Conservation (phyloP, 2,329 filamentous ascomycete species). For the Zymoseptoria ardabiliae region DNA sequence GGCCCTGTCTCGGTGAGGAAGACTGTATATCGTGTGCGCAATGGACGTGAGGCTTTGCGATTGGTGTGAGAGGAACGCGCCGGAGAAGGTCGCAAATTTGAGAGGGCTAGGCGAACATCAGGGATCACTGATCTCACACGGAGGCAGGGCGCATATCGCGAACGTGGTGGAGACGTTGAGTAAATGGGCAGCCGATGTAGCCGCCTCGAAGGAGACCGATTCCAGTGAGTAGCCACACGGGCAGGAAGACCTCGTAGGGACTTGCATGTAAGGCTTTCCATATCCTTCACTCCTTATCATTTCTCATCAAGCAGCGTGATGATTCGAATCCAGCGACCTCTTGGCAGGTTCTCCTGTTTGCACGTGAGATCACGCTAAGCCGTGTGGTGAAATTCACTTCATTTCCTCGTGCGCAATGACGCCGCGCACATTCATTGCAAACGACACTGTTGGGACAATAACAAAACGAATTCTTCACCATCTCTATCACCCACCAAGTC, state of each 20-base stretch:
- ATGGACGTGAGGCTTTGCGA: too few relatives aligned
- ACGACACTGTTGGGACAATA: not conserved
- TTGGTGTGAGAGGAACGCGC: too few relatives aligned
- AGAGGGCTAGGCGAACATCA: too few relatives aligned
- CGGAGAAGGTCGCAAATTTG: too few relatives aligned
- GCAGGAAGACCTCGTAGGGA: not conserved
- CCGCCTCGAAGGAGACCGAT: too few relatives aligned
- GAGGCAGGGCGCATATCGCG: too few relatives aligned
- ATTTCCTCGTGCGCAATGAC: not conserved
- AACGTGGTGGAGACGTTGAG: too few relatives aligned
- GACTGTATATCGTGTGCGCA: too few relatives aligned
- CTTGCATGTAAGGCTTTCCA: not conserved
- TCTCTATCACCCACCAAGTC: not conserved
- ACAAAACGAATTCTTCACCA: not conserved
- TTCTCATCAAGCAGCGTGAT: not conserved
- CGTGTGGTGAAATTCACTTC: not conserved
- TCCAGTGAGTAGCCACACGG: not conserved
- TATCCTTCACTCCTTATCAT: not conserved
- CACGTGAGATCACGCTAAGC: not conserved
- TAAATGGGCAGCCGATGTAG: too few relatives aligned
- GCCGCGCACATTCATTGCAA: not conserved
- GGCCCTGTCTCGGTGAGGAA: too few relatives aligned
- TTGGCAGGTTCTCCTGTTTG: not conserved
- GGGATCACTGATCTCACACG: too few relatives aligned
- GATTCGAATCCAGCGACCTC: not conserved